Base-by-base conservation (phyloP, 1,284 basidiomycete genomes). In the Heterobasidion irregulare region DNA sequence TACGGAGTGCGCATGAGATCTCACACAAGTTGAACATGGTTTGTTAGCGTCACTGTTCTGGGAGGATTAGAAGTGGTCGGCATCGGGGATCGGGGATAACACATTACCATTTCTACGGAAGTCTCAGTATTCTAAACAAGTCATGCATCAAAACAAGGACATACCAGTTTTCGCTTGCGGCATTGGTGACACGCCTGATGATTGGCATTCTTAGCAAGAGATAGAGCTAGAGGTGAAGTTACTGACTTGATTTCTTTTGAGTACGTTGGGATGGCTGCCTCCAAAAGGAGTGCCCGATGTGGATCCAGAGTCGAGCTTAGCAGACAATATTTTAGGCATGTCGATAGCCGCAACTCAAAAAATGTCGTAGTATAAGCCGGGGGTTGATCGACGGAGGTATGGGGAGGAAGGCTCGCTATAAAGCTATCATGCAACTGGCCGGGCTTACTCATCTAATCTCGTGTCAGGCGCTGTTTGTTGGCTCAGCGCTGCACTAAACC, bases 131-230 rank as follows among this genome's bases (percentile, higher is more conserved):
- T 10, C 47, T 26, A 52, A 47, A 58, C 38, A 53, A 52, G 16
- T 44, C 51, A 44, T 54, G 33, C 54, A 61, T 50, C 32, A 32
- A 53, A 56, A 56, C 16, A 33, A 52, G 34, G 32, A 71, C 84
- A 71, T 64, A 87, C 86, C 70, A 89, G 66, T 69, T 89, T 89
- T 57, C 86, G 77, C 59, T 78, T 74, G 45, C 86, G 82, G 65
- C 86, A 89, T 73, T 88, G 72, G 59, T 72, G 73, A 57, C 68
- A 70, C 2, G 72, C 70, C 68, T 72, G 47, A 36, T n/a, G 16
- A 34, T 43, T 3, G 47, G 15, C 7, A 48, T 19, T 18, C 19
- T 33, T 15, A 33, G 32, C 13, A 41, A 12, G 6, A 10, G 38
- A 41, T n/a, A 41, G n/a, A 2, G 4, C 2, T 41, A n/a, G n/a